These are phyloP conservation scores for Gentiana straminea DNA, from an alignment of 257 asterid genomes.

Conservation along the genomic window DNA sequence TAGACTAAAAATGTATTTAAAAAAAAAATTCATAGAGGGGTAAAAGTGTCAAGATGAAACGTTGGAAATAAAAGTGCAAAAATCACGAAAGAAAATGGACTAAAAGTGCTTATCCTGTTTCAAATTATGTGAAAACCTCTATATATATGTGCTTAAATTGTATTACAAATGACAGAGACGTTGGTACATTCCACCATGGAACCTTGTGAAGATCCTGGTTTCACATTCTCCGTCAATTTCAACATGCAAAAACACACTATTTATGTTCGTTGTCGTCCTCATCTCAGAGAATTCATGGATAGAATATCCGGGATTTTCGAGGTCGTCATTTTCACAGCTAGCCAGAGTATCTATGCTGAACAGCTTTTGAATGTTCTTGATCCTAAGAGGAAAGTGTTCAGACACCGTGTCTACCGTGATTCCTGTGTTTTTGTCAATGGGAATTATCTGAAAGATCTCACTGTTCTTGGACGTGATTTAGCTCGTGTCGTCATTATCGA, in stretches of 20 bases:
- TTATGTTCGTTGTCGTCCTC: constrained; percentile 87
- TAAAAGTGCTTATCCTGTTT: background rate
- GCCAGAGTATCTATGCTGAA: constrained; percentile 96
- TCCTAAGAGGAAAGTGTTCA: constrained; percentile 80
- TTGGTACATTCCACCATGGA: constrained; percentile 97
- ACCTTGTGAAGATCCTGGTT: constrained; percentile 76
- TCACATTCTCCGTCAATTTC: constrained; percentile 79
- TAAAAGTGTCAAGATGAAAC: no score
- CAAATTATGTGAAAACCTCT: no score
- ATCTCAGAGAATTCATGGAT: constrained; percentile 71
- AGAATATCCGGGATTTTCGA: constrained; percentile 68
- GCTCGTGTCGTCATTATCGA: constrained; percentile 73
- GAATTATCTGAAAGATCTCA: constrained; percentile 83
- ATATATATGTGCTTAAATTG: background rate
- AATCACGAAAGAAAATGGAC: no score
- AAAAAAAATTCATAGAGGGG: background rate
- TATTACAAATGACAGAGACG: constrained; percentile 65
- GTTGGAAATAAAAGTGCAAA: no score
- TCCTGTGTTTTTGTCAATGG: constrained; percentile 88
- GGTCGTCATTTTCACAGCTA: constrained; percentile 89
- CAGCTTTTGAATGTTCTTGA: constrained; percentile 81
- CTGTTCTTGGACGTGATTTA: constrained; percentile 98
- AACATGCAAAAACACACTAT: constrained; percentile 64
- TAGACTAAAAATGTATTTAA: no score
- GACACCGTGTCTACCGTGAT: constrained; percentile 93